These are phyloP conservation scores for Agaricus subrufescens DNA, from an alignment of 768 basidiomycete genomes.

Conservation along the genomic window DNA sequence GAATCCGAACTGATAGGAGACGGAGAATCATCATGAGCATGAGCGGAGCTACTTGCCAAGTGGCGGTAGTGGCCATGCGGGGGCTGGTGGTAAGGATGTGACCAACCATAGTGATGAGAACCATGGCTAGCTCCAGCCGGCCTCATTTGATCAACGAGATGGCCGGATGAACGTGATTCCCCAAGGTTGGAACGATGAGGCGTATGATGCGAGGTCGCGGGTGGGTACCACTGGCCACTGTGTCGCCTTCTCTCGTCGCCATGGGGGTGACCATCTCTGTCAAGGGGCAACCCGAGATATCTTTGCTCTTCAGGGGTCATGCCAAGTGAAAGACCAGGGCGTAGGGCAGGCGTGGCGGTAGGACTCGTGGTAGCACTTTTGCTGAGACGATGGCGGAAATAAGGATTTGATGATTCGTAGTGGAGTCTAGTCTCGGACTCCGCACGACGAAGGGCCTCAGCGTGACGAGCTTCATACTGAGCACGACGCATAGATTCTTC, in stretches of 20 bases:
- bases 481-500: slow-evolving; percentile 80
- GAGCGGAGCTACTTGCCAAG: slow-evolving; percentile 22
- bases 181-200: slow-evolving; percentile 24
- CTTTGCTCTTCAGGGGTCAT: slow-evolving; percentile 30
- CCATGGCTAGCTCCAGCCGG: slow-evolving; percentile 17
- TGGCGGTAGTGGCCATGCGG: slow-evolving; percentile 29
- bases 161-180: slow-evolving; percentile 38
- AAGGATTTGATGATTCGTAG: slow-evolving; percentile 18
- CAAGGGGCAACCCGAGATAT: slow-evolving; percentile 35
- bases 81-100: slow-evolving; percentile 41
- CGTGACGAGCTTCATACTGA: slow-evolving; percentile 79
- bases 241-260: slow-evolving; percentile 31
- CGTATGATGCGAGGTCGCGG: slow-evolving; percentile 24
- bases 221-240: slow-evolving; percentile 55
- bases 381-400: slow-evolving; percentile 28
- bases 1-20: slow-evolving; percentile 72
- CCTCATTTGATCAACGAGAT: slow-evolving; percentile 32
- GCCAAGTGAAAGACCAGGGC: slow-evolving; percentile 23
- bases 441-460: slow-evolving; percentile 62
- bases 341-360: slow-evolving; percentile 31
- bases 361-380: slow-evolving; percentile 69
- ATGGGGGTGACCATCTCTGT: slow-evolving; percentile 26
- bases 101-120: slow-evolving; percentile 24
- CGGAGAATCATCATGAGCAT: slow-evolving; percentile 59
- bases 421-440: slow-evolving; percentile 63